Evolutionary conservation across 2,329 filamentous ascomycete species (phyloP).

Genomic region (Cucurbitaria berberidis): DNA sequence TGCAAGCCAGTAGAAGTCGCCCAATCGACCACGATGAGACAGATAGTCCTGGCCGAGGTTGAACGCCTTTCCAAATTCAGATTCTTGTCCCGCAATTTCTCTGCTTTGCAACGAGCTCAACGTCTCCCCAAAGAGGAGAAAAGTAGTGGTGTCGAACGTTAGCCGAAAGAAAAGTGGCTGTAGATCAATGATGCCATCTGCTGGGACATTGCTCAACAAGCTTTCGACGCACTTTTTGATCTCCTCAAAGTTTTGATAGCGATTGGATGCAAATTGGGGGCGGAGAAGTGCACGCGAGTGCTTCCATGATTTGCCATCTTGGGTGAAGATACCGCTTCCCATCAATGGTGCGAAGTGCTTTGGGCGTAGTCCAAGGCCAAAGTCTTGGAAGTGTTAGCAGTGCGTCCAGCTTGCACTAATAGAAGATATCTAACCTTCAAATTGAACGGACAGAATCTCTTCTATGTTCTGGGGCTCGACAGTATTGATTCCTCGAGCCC

Average conservation of each 20-base stretch:
- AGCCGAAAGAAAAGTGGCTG: too few species aligned
- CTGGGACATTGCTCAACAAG: conserved; percentile 5
- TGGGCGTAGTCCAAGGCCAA: conserved; percentile 9
- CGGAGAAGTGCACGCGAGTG: conserved; percentile 42
- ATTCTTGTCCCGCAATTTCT: conserved; percentile 45
- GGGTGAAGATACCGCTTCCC: too few species aligned
- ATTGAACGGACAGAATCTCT: conserved; percentile 18
- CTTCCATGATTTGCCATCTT: too few species aligned
- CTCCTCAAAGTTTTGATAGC: too few species aligned
- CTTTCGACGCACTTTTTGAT: conserved; percentile 36
- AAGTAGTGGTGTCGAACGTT: too few species aligned
- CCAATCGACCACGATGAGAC: too few species aligned
- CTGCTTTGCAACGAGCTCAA: too few species aligned
- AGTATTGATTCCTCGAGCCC: conserved; percentile 13
- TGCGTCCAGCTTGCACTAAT: too few species aligned
- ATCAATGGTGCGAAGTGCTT: conserved; percentile 14
- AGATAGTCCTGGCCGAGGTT: conserved; percentile 21
- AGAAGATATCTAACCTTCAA: conserved; percentile 7
- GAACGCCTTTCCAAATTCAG: conserved; percentile 30
- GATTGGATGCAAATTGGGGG: conserved; percentile 42
- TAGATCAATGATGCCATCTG: too few species aligned
- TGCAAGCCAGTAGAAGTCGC: conserved; percentile 38
- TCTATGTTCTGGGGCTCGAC: conserved; percentile 26
- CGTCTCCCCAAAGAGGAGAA: too few species aligned
- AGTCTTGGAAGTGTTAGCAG: neutral